Percentiles rank a stretch among this genome's conserved stretches.
phyloP scores from a whole-genome alignment of 148 eudicot genomes.

The Silene uniflora region DNA sequence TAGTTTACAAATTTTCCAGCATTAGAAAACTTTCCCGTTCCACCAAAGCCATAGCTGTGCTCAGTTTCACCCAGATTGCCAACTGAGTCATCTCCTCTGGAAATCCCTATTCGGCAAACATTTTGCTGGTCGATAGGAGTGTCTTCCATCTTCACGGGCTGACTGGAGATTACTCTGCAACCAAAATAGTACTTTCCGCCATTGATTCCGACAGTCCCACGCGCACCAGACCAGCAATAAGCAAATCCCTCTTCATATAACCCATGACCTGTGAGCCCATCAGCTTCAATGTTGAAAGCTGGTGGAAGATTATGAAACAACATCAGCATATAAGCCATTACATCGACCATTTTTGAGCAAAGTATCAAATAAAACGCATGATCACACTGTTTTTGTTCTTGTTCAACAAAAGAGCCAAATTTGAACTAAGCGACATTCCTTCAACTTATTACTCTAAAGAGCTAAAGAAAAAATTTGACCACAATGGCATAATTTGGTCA shows the following conservation, averaged over 20 bases:
- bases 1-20: conserved; percentile 39
- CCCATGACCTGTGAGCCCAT: conserved; percentile 47
- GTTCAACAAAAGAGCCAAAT: too few relatives aligned
- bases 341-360: background rate
- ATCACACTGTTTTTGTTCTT: too few relatives aligned
- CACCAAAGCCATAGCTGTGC: conserved; percentile 56
- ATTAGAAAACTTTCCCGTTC: conserved; percentile 55
- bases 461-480: too few relatives aligned
- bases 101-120: conserved; percentile 57
- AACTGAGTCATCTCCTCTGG: conserved; percentile 47
- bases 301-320: conserved; percentile 15
- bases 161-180: conserved; percentile 50
- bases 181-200: conserved; percentile 69
- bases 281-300: conserved; percentile 59
- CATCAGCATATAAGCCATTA: background rate
- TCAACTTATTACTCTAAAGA: too few relatives aligned
- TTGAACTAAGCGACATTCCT: too few relatives aligned
- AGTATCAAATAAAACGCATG: background rate
- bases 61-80: conserved; percentile 63
- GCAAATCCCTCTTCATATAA: conserved; percentile 54
- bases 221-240: conserved; percentile 83
- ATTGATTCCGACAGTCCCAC: conserved; percentile 53
- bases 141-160: conserved; percentile 53
- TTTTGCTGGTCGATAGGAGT: conserved; percentile 45
- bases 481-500: too few relatives aligned